Evolutionary conservation across 805 yeast genomes (phyloP), one percentile per base, ranked within the genome.

Genomic region (Candida methanosorbosa): DNA sequence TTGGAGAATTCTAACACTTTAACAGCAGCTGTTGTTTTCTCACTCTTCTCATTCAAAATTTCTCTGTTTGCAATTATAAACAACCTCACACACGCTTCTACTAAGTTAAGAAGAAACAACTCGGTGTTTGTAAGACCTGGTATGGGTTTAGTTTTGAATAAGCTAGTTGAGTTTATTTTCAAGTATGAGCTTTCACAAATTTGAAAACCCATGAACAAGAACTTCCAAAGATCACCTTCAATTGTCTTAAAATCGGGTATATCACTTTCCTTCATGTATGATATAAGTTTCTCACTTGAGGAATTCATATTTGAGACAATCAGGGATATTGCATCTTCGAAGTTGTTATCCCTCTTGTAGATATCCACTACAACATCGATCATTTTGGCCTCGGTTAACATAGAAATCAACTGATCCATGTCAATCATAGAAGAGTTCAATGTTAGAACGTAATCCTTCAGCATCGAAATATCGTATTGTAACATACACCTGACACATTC

Each of bases 41-140:
- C 33, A 3, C 35, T 39, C 3, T 18, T 24, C n/a, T 5, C 12
- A 24, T 31, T 21, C 18, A 27, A 5, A 1, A 42, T 14, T 13
- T 40, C 35, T 1, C 38, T 42, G 18, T 52, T 62, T 16, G 56
- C 50, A 4, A 37, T 37, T 24, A 57, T 59, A 32, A 61, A 52
- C 7, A 60, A 35, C 4, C 46, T 49, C 4, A 69, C 68, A 2
- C 66, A 45, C 2, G 62, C 48, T 27, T 64, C 66, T 8, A 69
- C 50, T 5, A 71, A 43, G 5, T 49, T 41, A 9, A 68, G 42
- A 59, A 75, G 59, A 42, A 69, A 44, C 9, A 44, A 39, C 38
- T 64, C 69, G 29, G 58, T 56, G 17, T 38, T 28, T 2, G 59
- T 52, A 9, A 63, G 36, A 7, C 37, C 44, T 4, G 34, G 27